Evolutionary conservation across 164 flowering plant genomes (phyloP).

Genomic region (Aristolochia contorta): DNA sequence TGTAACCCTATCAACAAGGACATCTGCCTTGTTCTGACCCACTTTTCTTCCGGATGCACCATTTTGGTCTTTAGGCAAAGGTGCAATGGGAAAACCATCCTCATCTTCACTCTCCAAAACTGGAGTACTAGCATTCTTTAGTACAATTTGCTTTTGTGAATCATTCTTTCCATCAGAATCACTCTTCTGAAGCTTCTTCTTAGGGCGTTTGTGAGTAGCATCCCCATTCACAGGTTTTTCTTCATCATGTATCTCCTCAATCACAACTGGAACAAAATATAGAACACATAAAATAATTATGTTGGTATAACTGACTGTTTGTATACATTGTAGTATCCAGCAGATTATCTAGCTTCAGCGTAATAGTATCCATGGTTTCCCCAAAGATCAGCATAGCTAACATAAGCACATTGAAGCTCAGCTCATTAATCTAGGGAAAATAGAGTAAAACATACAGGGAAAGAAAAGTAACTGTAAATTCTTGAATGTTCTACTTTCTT

Average conservation of each 20-base stretch:
- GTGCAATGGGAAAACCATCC: constrained; percentile 73
- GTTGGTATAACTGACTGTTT: too few relatives aligned
- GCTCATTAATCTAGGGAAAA: too few relatives aligned
- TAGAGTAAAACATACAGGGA: too few relatives aligned
- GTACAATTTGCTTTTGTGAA: constrained; percentile 37
- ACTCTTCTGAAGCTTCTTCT: constrained; percentile 1
- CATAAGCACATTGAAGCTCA: too few relatives aligned
- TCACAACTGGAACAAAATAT: constrained; percentile 40
- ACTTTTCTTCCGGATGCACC: constrained; percentile 28
- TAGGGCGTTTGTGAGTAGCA: neutral
- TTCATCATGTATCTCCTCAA: constrained; percentile 79
- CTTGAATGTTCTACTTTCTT: too few relatives aligned
- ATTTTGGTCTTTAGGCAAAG: constrained; percentile 15
- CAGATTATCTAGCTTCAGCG: too few relatives aligned
- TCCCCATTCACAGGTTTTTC: constrained; percentile 1
- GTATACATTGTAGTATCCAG: too few relatives aligned
- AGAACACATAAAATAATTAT: too few relatives aligned
- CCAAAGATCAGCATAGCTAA: too few relatives aligned
- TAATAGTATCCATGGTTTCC: too few relatives aligned
- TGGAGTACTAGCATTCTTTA: constrained; percentile 20
- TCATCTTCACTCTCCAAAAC: constrained; percentile 85
- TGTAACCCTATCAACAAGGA: neutral
- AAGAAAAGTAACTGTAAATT: too few relatives aligned
- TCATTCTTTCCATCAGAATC: constrained; percentile 18
- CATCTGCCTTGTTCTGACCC: constrained; percentile 10